Base-by-base conservation (phyloP, 1,284 basidiomycete species). In the Apiotrichum montevideense region DNA sequence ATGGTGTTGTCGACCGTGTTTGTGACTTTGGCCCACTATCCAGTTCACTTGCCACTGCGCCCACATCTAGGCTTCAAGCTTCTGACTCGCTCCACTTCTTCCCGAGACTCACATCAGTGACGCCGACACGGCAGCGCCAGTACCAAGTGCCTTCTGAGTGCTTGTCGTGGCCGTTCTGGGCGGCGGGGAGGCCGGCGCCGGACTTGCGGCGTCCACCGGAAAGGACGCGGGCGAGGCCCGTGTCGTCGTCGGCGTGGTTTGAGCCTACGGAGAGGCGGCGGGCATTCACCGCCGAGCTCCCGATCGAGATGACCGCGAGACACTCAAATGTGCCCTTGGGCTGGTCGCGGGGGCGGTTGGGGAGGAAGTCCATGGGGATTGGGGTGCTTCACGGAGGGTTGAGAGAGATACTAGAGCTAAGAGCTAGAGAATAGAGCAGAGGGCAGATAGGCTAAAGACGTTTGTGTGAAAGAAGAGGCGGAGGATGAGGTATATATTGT, bases 291-390 rank as follows among this genome's bases (percentile, higher is more conserved):
- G 46, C 49, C 13, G 55, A 34, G 33, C 60, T 59, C 34, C 49
- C 47, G 52, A 73, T 52, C 52, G 61, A 66, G 58, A 75, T 68
- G 49, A 59, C 67, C 3, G 68, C 70, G n/a, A 69, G 59, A 49
- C 70, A 70, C 34, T 71, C 67, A 62, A 67, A 72, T 45, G 71
- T 59, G 59, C 66, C 66, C 63, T 66, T 68, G 54, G 71, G 70
- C 42, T 48, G 3, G 33, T 52, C 45, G 43, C 33, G 15, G 44
- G 59, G 47, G 11, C 58, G 32, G 34, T 35, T 47, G 11, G 62
- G 47, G 51, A 66, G 58, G 61, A 73, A 73, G 49, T 73, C 71
- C 71, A 73, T 73, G 46, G 21, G 67, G 71, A 73, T 48, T 73
- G 45, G 21, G 21, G 21, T 21, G 21, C 21, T 21, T 21, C 21